Evolutionary conservation across 75 land plant species (phyloP).

Genomic region (Picea glauca): DNA sequence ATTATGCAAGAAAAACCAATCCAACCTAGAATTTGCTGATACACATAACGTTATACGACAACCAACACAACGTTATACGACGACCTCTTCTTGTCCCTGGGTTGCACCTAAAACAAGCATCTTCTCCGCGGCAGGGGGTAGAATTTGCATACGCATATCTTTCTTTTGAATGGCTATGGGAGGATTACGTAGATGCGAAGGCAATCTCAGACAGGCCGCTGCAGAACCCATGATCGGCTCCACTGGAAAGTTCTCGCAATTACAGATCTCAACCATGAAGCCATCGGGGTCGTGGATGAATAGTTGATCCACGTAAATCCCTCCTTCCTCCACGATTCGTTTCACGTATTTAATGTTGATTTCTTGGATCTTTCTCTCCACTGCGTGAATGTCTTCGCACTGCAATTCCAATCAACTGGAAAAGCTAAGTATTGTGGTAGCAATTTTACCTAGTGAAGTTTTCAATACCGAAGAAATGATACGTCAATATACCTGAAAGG

Average conservation of each 20-base stretch:
- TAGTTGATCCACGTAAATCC: conserved; percentile 19
- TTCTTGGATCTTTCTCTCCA: conserved; percentile 15
- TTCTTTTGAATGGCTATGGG: too few species aligned
- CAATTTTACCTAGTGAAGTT: too few species aligned
- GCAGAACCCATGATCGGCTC: conserved; percentile 3
- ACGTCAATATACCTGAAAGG: conserved; percentile 26
- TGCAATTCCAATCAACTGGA: background rate
- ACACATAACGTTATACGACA: too few species aligned
- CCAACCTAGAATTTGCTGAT: too few species aligned
- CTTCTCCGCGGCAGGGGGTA: background rate
- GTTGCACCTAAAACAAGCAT: background rate
- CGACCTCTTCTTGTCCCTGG: background rate
- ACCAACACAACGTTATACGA: too few species aligned
- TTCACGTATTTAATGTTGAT: conserved; percentile 17
- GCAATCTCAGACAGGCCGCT: background rate
- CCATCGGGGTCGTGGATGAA: conserved; percentile 39
- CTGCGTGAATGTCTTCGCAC: background rate
- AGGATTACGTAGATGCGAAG: background rate
- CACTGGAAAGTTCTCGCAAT: conserved; percentile 22
- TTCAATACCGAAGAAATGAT: background rate
- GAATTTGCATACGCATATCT: background rate
- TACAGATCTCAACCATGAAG: conserved; percentile 35
- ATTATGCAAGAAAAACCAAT: too few species aligned
- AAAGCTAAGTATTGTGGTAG: too few species aligned
- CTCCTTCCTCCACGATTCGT: conserved; percentile 14